Evolutionary conservation across 495 filamentous ascomycete species (phyloP).

Genomic region (Amphirosellinia nigrospora): DNA sequence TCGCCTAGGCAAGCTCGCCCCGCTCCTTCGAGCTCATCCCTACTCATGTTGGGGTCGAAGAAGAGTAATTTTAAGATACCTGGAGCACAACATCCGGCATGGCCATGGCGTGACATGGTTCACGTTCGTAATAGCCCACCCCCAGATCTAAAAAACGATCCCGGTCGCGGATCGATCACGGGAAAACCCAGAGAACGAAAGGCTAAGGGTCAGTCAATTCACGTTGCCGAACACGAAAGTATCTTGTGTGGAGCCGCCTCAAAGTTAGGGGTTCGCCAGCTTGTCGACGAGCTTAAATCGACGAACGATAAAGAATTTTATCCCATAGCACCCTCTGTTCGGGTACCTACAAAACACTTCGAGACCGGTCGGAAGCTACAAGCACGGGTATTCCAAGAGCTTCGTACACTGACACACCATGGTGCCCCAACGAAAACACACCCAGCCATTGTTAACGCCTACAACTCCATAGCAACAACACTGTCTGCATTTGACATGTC

Average conservation of each 20-base stretch:
- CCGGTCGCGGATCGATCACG: background rate
- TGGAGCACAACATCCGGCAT: constrained; percentile 66
- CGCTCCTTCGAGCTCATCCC: constrained; percentile 22
- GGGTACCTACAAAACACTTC: constrained; percentile 54
- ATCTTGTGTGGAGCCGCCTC: constrained; percentile 38
- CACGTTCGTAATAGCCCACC: constrained; percentile 59
- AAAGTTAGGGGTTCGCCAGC: constrained; percentile 27
- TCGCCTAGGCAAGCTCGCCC: constrained; percentile 40
- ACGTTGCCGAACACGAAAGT: constrained; percentile 51
- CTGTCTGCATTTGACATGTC: constrained; percentile 82
- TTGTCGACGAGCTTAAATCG: constrained; percentile 43
- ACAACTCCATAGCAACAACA: constrained; percentile 60
- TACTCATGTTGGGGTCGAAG: constrained; percentile 45
- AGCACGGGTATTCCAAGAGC: constrained; percentile 44
- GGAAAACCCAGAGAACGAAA: constrained; percentile 43
- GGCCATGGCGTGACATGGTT: constrained; percentile 70
- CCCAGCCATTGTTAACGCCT: constrained; percentile 65
- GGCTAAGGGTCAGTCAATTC: constrained; percentile 55
- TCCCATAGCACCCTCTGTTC: constrained; percentile 48
- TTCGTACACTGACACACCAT: constrained; percentile 31
- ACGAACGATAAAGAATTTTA: constrained; percentile 47
- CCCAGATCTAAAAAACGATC: background rate
- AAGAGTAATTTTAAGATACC: constrained; percentile 56
- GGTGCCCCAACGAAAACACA: constrained; percentile 47
- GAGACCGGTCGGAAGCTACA: constrained; percentile 57